phyloP scores from a whole-genome alignment of 495 filamentous ascomycete genomes.

The Choiromyces venosus region DNA sequence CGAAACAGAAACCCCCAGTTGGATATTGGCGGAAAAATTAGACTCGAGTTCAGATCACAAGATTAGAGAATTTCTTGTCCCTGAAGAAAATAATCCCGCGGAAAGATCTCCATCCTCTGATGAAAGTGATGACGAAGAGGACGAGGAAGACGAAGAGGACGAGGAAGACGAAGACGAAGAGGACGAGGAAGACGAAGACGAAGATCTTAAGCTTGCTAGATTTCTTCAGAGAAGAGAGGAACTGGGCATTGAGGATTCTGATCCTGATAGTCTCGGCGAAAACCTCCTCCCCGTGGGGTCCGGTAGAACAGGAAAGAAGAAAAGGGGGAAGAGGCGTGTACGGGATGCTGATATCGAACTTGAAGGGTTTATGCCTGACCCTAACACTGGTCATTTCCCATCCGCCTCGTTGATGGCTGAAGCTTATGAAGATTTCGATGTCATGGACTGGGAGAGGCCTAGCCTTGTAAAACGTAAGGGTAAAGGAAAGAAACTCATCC shows the following conservation, averaged over 20 bases:
- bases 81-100: neutral
- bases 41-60: slow-evolving; percentile 37
- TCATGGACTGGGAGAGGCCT: slow-evolving; percentile 73
- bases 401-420: slow-evolving; percentile 62
- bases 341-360: neutral
- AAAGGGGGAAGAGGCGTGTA: slow-evolving; percentile 26
- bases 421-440: slow-evolving; percentile 70
- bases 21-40: slow-evolving; percentile 46
- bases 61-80: slow-evolving; percentile 43
- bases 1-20: slow-evolving; percentile 49
- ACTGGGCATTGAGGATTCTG: slow-evolving; percentile 49
- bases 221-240: slow-evolving; percentile 63
- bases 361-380: slow-evolving; percentile 23
- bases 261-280: slow-evolving; percentile 48
- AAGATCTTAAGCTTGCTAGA: slow-evolving; percentile 58
- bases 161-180: slow-evolving; percentile 35
- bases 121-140: slow-evolving; percentile 21
- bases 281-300: slow-evolving; percentile 18
- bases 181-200: slow-evolving; percentile 45
- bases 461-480: slow-evolving; percentile 47
- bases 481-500: slow-evolving; percentile 46
- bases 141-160: too few relatives aligned
- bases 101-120: slow-evolving; percentile 2
- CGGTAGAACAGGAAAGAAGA: slow-evolving; percentile 23
- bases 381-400: slow-evolving; percentile 48